Percentiles rank a stretch among this genome's conserved stretches.
Evolutionary conservation across 2,329 filamentous ascomycete species (phyloP).

Genomic region (Calycina marina): DNA sequence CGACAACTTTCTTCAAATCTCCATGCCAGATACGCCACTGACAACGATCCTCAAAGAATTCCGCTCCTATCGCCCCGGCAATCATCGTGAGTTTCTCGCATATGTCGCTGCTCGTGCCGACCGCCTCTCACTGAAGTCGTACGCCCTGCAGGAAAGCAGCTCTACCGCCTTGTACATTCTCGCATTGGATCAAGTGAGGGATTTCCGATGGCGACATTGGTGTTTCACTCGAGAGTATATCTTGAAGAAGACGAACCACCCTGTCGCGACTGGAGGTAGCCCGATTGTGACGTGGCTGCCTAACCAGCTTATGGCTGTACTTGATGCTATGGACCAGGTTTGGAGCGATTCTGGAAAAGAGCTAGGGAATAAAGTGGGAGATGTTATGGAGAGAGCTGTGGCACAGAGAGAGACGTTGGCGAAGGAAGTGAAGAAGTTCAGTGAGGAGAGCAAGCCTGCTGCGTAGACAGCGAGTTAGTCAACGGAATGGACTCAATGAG

Average conservation of each 20-base stretch:
- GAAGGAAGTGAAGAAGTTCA: slow-evolving; percentile 67
- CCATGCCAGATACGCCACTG: slow-evolving; percentile 79
- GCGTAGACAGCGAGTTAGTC: too few relatives aligned
- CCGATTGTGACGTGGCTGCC: slow-evolving; percentile 77
- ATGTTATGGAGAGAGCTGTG: slow-evolving; percentile 52
- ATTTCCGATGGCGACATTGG: slow-evolving; percentile 77
- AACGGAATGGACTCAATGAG: too few relatives aligned
- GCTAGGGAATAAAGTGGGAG: slow-evolving; percentile 27
- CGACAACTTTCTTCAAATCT: slow-evolving; percentile 73
- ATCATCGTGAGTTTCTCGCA: slow-evolving; percentile 73
- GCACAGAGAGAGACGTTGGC: slow-evolving; percentile 49
- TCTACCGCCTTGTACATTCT: slow-evolving; percentile 48
- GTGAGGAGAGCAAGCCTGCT: slow-evolving; percentile 46
- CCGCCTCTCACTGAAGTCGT: slow-evolving; percentile 40
- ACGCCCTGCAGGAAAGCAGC: slow-evolving; percentile 37
- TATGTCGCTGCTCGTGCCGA: slow-evolving; percentile 43
- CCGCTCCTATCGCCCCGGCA: slow-evolving; percentile 73
- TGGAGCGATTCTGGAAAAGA: slow-evolving; percentile 24
- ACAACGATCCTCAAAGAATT: slow-evolving; percentile 84
- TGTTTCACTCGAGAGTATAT: slow-evolving; percentile 78
- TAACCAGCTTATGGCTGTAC: slow-evolving; percentile 63
- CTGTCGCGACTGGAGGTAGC: slow-evolving; percentile 66
- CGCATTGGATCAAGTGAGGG: slow-evolving; percentile 59
- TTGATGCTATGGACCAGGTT: slow-evolving; percentile 53
- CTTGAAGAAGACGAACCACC: slow-evolving; percentile 60